Evolutionary conservation across 2,329 filamentous ascomycete genomes (phyloP).

Genomic region (Plectosphaerella sp.): DNA sequence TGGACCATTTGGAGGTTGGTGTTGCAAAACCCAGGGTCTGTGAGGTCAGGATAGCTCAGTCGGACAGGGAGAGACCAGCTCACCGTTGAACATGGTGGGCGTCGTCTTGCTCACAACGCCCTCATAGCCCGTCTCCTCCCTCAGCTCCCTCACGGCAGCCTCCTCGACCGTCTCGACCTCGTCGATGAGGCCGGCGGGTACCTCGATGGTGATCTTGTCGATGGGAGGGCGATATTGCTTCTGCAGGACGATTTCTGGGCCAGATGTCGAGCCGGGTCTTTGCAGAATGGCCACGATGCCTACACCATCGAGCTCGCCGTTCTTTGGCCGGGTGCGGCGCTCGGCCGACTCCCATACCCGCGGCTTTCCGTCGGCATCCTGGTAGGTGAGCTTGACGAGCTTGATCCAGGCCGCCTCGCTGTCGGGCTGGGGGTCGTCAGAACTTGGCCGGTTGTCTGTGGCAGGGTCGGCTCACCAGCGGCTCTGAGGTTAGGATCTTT

Average conservation of each 20-base stretch:
- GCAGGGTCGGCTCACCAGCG: constrained; percentile 31
- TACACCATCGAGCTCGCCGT: constrained; percentile 64
- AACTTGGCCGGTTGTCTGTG: background rate
- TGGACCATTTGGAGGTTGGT: constrained; percentile 68
- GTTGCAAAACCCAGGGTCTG: constrained; percentile 61
- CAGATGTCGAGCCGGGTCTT: constrained; percentile 31
- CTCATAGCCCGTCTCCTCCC: constrained; percentile 64
- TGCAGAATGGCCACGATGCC: constrained; percentile 68
- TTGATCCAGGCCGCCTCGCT: constrained; percentile 56
- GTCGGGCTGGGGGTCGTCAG: constrained; percentile 30
- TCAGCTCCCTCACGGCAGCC: constrained; percentile 59
- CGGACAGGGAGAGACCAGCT: background rate
- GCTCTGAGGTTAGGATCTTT: constrained; percentile 37
- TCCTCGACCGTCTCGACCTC: constrained; percentile 56
- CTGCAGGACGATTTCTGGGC: constrained; percentile 56
- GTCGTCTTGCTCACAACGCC: constrained; percentile 51
- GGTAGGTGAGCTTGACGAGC: constrained; percentile 59
- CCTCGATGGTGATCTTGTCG: constrained; percentile 55
- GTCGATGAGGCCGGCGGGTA: constrained; percentile 62
- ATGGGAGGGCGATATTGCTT: constrained; percentile 64
- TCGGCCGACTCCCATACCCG: constrained; percentile 71
- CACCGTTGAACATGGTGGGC: constrained; percentile 61
- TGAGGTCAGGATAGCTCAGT: background rate
- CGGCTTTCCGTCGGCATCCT: constrained; percentile 53
- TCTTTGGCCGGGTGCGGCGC: constrained; percentile 61